Base-by-base conservation (phyloP, 1,284 basidiomycete species). In the Trametes hirsuta region DNA sequence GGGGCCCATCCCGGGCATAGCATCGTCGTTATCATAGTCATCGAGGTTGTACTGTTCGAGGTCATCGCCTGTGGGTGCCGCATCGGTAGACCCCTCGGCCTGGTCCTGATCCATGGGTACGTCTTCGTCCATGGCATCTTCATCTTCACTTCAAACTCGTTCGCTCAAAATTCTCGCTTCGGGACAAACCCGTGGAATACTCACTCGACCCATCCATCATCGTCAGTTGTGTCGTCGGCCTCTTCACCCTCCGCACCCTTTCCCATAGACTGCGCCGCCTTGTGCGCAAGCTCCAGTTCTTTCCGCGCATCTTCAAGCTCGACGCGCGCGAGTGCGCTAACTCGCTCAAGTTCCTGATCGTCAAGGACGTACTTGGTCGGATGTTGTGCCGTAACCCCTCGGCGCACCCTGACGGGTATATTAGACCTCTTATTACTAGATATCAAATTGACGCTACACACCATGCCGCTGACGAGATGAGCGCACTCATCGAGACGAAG, bases 1-100 rank as follows among this genome's bases (percentile, higher is more conserved):
- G 9, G 94, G 92, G 15, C 96, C 96, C 72, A 85, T 81, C 37
- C 84, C 82, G 42, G 83, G 80, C 56, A 85, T 79, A 59, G 80
- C 82, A 45, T 84, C 84, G 68, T 98, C 95, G 46, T 98, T 81
- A 72, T 97, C 97, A 71, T 99, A 99, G 45, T 91, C 86, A 72
- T 99, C 96, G 63, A 99, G 77, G 66, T 97, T 91, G 77, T 98
- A 99, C 64, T 94, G 81, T 0, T 90, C 85, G n/a, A 99, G 77
- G 74, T 95, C 95, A 65, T 95, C 89, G 2, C 81, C 79, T 63
- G 87, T 84, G 47, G 75, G 62, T 67, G 77, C 77, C 1, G 74
- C 65, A n/a, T 63, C 65, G 10, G 74, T 49, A 8, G 66, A 66
- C 59, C 72, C 72, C 5, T 63, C 45, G 3, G 68, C 63, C 21